Evolutionary conservation across 441 rosid species (phyloP), one percentile per base, ranked within the genome.

Genomic region (Mallotus repandus): DNA sequence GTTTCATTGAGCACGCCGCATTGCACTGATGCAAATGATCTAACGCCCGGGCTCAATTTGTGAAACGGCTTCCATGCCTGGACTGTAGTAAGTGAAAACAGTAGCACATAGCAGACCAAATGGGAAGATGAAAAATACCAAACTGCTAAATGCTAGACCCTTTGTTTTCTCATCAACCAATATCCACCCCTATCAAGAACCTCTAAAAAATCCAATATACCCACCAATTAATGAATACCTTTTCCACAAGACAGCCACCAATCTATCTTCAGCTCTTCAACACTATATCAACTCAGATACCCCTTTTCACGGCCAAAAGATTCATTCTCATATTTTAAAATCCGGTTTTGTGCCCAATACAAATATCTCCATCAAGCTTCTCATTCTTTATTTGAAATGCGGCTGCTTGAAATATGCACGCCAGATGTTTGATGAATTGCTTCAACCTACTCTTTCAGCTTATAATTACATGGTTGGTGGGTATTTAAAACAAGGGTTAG

Each of bases 391-490:
- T 7, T 0, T 89, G 52, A 94, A 90, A 79, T 76, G 86, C 32
- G 87, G 93, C 0, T 84, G 84, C 72, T 18, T 92, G 61, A 77
- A 73, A 29, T 85, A 82, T 69, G 97, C 95, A 46, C 86, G 86
- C 74, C 86, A 88, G 63, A 15, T 88, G 93, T 92, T 94, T 75
- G 98, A 90, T 65, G 91, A 88, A 81, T 73, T 90, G 84, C 89
- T 89, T 4, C 88, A 50, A 0, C 85, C 80, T 66, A 90, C 97
- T 73, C 78, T 94, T 41, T 89, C 95, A 0, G 97, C 98, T 9
- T 92, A 88, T 63, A 94, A 92, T 76, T 90, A 89, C 74, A 58
- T 94, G 83, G 79, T 94, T 63, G 85, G 88, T 67, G 97, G 97
- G 68, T 89, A 87, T 70, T 58, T 90, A 49, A 92, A 67, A 69